Evolutionary conservation across 805 yeast species (phyloP).

Genomic region (Candida ipomoeae): DNA sequence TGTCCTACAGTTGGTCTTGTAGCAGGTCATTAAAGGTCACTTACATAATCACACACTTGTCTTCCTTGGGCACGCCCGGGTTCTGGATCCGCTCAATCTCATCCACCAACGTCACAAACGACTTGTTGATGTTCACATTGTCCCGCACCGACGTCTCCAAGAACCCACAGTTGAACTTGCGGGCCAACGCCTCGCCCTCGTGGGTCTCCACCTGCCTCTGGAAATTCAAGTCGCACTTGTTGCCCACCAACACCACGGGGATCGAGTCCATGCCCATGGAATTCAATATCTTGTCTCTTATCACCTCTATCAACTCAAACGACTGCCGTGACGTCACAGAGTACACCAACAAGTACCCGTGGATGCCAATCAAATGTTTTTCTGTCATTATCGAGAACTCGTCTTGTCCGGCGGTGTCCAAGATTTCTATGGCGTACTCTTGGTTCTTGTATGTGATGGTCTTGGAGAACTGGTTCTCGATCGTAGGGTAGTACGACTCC

Average conservation of each 20-base stretch:
- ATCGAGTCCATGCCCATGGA: slow-evolving; percentile 48
- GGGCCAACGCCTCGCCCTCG: slow-evolving; percentile 39
- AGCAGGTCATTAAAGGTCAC: not conserved
- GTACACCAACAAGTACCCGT: slow-evolving; percentile 79
- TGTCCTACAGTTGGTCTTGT: not conserved
- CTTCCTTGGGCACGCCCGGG: slow-evolving; percentile 43
- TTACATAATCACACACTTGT: slow-evolving; percentile 49
- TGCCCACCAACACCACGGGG: slow-evolving; percentile 41
- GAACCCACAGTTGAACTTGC: slow-evolving; percentile 42
- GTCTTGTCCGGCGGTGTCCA: slow-evolving; percentile 94
- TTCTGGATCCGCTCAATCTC: slow-evolving; percentile 61
- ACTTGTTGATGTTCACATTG: slow-evolving; percentile 42
- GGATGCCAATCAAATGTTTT: slow-evolving; percentile 73
- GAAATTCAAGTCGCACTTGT: slow-evolving; percentile 18
- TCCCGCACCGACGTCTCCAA: slow-evolving; percentile 49
- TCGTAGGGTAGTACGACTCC: slow-evolving; percentile 87
- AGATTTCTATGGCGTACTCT: slow-evolving; percentile 75
- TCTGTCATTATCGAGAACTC: slow-evolving; percentile 79
- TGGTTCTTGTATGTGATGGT: slow-evolving; percentile 63
- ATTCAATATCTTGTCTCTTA: slow-evolving; percentile 80
- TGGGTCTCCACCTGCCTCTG: slow-evolving; percentile 19
- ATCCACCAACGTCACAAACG: slow-evolving; percentile 57
- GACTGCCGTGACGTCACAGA: slow-evolving; percentile 75
- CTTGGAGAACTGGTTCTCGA: slow-evolving; percentile 79
- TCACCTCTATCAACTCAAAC: slow-evolving; percentile 69